Evolutionary conservation across 108 stramenopile genomes (phyloP), one percentile per base, ranked within the genome.

Genomic region (Pseudonitzschia delicatissima): DNA sequence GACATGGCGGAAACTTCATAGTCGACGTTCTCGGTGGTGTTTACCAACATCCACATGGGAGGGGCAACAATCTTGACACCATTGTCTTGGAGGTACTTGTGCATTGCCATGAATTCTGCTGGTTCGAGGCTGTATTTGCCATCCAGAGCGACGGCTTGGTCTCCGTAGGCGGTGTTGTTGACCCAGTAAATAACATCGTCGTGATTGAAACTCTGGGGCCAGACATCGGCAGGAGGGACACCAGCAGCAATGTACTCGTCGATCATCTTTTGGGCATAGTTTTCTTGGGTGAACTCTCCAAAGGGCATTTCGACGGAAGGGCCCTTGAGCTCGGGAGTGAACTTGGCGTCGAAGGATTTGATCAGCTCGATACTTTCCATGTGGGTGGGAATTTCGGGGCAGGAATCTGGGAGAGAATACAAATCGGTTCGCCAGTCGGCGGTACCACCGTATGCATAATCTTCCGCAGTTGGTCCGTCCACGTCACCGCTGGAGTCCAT

Each of bases 291-390:
- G 61, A 70, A 83, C 50, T 66, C 39, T 11, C 87, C 87, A 64
- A 62, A 88, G 21, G 84, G 84, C 84, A 88, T 85, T 23, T 80
- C 76, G 5, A 88, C 87, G 15, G 61, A 39, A 25, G 87, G 75
- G 9, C 71, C 21, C 72, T 90, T 90, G 20, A 90, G 61, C 42
- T 90, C 88, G 11, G 88, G 88, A 20, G 84, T 84, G 69, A 83
- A 90, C 44, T 82, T 76, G 1, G 57, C 81, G 53, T 60, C 73
- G 57, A 45, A 66, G 9, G 37, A 26, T 32, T 73, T 57, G 58
- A 88, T 77, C 8, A 85, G 64, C 35, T 76, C 77, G 44, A 90
- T 90, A 57, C 57, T 72, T 47, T 90, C 88, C 64, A 52, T 73
- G 71, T 90, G 88, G 18, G 85, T 85, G 5, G 73, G 77, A 32